Conservation (phyloP, 1,284 basidiomycete species). For the Fomes fomentarius region DNA sequence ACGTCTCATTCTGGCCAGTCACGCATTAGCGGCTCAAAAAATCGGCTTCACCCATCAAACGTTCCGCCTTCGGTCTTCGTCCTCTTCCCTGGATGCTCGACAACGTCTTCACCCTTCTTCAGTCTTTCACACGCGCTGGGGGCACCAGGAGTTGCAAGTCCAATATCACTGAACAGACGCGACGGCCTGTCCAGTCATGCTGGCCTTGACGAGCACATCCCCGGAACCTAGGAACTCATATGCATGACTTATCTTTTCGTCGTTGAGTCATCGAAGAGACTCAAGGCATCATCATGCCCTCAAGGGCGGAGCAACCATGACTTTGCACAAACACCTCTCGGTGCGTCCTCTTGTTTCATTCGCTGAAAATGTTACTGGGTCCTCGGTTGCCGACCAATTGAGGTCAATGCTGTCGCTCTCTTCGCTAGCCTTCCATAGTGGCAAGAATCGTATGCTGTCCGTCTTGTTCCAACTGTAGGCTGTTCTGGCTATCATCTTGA, state of each 20-base stretch:
- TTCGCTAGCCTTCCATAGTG: background rate
- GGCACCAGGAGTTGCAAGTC: slow-evolving; percentile 1
- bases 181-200: slow-evolving; percentile 11
- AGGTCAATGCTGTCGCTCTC: background rate
- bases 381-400: slow-evolving; percentile 2
- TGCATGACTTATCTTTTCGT: slow-evolving; percentile 2
- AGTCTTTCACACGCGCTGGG: background rate
- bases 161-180: slow-evolving; percentile 17
- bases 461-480: background rate
- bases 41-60: background rate
- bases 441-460: background rate
- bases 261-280: background rate
- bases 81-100: background rate
- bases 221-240: background rate
- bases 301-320: background rate
- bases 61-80: background rate
- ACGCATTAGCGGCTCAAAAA: slow-evolving; percentile 12
- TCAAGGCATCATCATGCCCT: too few species aligned
- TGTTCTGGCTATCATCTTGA: background rate
- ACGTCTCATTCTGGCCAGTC: too few species aligned
- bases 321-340: background rate
- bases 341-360: background rate
- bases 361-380: background rate
- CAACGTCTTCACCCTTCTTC: background rate
- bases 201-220: slow-evolving; percentile 2